phyloP scores from a whole-genome alignment of 2,329 filamentous ascomycete species.

The Aspergillus spinulosporus region DNA sequence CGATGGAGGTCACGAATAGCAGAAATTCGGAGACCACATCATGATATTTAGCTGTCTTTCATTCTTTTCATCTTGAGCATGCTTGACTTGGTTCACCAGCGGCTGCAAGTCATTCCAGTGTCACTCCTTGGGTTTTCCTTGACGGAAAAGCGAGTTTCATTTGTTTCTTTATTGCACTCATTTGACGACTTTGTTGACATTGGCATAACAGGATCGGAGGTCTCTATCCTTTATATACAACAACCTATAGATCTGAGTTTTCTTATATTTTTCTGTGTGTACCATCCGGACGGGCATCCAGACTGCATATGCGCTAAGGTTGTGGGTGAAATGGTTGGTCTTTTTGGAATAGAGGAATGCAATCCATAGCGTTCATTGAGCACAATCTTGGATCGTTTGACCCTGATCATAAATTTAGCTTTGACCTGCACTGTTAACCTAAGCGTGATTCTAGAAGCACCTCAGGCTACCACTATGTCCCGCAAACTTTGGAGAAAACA shows the following conservation, averaged over 20 bases:
- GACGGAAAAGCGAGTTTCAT: constrained; percentile 18
- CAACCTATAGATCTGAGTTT: constrained; percentile 21
- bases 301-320: constrained; percentile 12
- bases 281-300: constrained; percentile 7
- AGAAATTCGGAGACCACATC: constrained; percentile 31
- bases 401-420: no score
- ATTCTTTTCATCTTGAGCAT: neutral
- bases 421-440: no score
- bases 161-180: constrained; percentile 14
- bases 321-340: neutral
- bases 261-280: constrained; percentile 10
- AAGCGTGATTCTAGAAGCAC: no score
- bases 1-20: constrained; percentile 34
- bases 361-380: neutral
- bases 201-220: constrained; percentile 20
- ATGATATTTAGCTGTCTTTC: constrained; percentile 16
- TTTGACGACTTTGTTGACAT: constrained; percentile 9
- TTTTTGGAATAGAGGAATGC: constrained; percentile 7
- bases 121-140: constrained; percentile 13
- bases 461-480: no score
- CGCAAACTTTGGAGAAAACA: no score
- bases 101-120: constrained; percentile 7
- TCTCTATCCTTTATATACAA: constrained; percentile 24
- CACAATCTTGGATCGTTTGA: no score
- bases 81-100: neutral